A percentile compares a stretch with the other conserved stretches of the same genome.
Conservation (phyloP, 2,329 filamentous ascomycete genomes). For the Ophiostoma tasmaniense region DNA sequence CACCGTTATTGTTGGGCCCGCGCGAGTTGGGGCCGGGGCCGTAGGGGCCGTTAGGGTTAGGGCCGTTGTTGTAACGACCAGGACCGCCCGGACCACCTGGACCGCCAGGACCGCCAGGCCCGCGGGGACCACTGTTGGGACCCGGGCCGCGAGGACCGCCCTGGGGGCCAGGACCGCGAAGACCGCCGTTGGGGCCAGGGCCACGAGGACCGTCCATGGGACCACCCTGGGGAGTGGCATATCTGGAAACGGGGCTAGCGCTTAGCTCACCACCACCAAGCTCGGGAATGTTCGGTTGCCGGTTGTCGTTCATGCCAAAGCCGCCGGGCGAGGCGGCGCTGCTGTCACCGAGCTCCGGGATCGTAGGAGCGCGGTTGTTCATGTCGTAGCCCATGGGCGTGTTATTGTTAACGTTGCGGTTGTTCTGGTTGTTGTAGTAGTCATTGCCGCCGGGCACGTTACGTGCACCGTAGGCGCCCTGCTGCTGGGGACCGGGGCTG, state of each 20-base stretch:
- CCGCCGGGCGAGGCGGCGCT: background rate
- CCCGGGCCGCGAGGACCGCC: background rate
- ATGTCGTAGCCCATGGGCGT: constrained; percentile 10
- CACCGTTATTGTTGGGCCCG: background rate
- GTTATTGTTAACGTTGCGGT: constrained; percentile 12
- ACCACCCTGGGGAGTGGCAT: background rate
- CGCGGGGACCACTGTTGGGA: background rate
- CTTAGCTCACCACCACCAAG: background rate
- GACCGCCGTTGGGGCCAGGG: background rate
- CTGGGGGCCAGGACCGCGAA: background rate
- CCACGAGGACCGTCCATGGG: background rate
- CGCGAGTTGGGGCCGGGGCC: constrained; percentile 2
- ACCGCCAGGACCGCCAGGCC: background rate
- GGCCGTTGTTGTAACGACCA: background rate
- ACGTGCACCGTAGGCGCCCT: constrained; percentile 9
- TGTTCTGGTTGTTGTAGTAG: constrained; percentile 16
- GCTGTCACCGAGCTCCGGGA: background rate
- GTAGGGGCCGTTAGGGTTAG: background rate
- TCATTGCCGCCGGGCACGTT: constrained; percentile 1
- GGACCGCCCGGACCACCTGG: background rate
- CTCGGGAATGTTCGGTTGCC: constrained; percentile 3
- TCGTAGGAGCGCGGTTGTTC: constrained; percentile 10
- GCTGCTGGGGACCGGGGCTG: constrained; percentile 17
- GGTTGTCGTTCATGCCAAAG: constrained; percentile 12
- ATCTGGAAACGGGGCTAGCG: background rate